Base-by-base conservation (phyloP, 2,329 filamentous ascomycete genomes). In the Tricladium varicosporioides region DNA sequence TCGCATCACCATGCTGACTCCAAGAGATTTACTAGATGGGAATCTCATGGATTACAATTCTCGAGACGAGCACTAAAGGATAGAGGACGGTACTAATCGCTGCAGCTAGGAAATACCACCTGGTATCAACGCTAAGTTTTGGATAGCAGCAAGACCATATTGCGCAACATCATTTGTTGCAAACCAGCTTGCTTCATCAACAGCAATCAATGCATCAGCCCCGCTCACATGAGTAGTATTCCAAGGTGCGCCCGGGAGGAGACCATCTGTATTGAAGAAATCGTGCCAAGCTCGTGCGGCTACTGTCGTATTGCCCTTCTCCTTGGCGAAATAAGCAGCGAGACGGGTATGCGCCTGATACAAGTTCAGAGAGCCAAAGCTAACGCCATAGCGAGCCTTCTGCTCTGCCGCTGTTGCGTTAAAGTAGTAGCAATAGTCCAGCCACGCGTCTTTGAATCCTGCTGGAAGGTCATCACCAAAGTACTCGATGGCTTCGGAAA, bases 361-460 rank as follows among this genome's bases (percentile, higher is more conserved):
- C 49, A 85, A 69, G 48, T 69, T 80, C 4, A 78, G 58, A 2
- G 60, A 74, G n/a, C 77, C 71, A 56, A 81, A 85, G 48, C 69
- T 69, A 1, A 66, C 65, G 5, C 82, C 82, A 60, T 84, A 86
- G 0, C 80, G 75, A 1, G 76, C 74, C 1, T 64, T 68, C 66
- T 86, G 82, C 69, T 84, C 80, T 0, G 70, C 75, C 0, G 70
- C 67, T 0, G 73, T 64, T 0, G 80, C 82, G 8, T 74, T 73
- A 63, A 82, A 86, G 69, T 82, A 84, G 65, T 78, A 79, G 64
- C 80, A 82, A 69, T 86, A 86, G 50, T 85, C 82, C 1, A 84
- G 70, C 77, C 81, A 86, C 0, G 77, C 80, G 5, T 78, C 67
- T 49, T 79, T 73, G 65, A 86, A 84, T 0, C 75, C 76, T 8